A percentile compares a stretch with the other conserved stretches of the same genome.
Conservation (phyloP, 2,329 filamentous ascomycete species). For the Didymella exigua region DNA sequence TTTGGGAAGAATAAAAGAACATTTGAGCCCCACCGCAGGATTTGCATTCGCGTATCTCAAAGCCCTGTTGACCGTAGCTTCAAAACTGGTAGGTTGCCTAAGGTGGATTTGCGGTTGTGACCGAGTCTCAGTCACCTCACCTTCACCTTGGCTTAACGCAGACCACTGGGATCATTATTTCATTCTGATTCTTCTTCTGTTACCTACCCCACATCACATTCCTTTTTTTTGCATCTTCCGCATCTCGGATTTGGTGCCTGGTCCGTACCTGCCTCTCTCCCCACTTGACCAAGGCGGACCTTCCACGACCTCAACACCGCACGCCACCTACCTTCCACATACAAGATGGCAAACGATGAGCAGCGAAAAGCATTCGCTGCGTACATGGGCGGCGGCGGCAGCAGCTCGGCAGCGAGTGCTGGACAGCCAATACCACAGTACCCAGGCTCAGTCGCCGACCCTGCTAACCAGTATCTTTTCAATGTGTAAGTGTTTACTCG, state of each 20-base stretch:
- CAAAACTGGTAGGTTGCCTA: not conserved
- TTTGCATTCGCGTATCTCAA: not conserved
- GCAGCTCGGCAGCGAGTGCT: slow-evolving; percentile 10
- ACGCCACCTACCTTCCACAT: slow-evolving; percentile 22
- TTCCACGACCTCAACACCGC: slow-evolving; percentile 12
- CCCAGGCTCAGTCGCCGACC: slow-evolving; percentile 23
- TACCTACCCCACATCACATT: not conserved
- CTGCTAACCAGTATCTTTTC: slow-evolving; percentile 31
- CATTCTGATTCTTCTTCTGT: not conserved
- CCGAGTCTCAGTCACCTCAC: not conserved
- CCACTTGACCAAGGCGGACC: slow-evolving; percentile 11
- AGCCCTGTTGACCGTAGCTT: not conserved
- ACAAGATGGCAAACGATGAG: slow-evolving; percentile 39
- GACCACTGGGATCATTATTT: not conserved
- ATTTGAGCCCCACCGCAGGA: slow-evolving; percentile 4
- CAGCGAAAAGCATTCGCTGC: slow-evolving; percentile 38
- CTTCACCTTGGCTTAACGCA: slow-evolving; percentile 2
- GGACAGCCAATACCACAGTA: slow-evolving; percentile 27
- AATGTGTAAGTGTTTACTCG: slow-evolving; percentile 32
- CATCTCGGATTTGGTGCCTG: not conserved
- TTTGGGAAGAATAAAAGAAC: slow-evolving; percentile 38
- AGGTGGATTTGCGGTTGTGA: not conserved
- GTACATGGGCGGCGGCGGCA: slow-evolving; percentile 35
- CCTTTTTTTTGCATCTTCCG: not conserved
- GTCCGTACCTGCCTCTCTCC: slow-evolving; percentile 6